Evolutionary conservation across 2,329 filamentous ascomycete species (phyloP).

Genomic region (Aureobasidium sp.): DNA sequence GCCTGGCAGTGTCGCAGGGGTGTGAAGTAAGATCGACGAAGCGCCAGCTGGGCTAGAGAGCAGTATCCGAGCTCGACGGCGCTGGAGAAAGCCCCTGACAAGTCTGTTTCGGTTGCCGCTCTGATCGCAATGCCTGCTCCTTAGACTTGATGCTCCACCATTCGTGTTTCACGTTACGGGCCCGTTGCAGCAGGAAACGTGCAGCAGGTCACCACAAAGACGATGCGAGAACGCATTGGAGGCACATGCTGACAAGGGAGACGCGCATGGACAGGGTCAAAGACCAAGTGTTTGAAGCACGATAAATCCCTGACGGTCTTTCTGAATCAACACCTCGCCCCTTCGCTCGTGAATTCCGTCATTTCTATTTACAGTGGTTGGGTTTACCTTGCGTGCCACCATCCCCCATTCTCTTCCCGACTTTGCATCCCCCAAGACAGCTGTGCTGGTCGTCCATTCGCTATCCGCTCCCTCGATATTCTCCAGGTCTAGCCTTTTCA

Average conservation of each 20-base stretch:
- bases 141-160: neutral
- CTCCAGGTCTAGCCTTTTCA: neutral
- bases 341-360: neutral
- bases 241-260: conserved; percentile 11
- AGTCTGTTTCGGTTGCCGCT: neutral
- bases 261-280: neutral
- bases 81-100: neutral
- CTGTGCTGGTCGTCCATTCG: conserved; percentile 8
- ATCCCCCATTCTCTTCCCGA: neutral
- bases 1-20: conserved; percentile 8
- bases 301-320: conserved; percentile 9
- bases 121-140: neutral
- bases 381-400: conserved; percentile 4
- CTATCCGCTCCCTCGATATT: neutral
- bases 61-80: neutral
- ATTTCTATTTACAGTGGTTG: conserved; percentile 9
- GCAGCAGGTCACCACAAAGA: neutral
- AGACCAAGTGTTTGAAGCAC: neutral
- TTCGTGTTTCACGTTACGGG: neutral
- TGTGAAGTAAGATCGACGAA: conserved; percentile 11
- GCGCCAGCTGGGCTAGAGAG: neutral
- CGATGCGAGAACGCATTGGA: neutral
- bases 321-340: neutral
- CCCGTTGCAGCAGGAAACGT: conserved; percentile 8
- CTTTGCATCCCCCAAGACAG: neutral